phyloP scores from a whole-genome alignment of 768 basidiomycete species.

The Boletus rubropictus region DNA sequence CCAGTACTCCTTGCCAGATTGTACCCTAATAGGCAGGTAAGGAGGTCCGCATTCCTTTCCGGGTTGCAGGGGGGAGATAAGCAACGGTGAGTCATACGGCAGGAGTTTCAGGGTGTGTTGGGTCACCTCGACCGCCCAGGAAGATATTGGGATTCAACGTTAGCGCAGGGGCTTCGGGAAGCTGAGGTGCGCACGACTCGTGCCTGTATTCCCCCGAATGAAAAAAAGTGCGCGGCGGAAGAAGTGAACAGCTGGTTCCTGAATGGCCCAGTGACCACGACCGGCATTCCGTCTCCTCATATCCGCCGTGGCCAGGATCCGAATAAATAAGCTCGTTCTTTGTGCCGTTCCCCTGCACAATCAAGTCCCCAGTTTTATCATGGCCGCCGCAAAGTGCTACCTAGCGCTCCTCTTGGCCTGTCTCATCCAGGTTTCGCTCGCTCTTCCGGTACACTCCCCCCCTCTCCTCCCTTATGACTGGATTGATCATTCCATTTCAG shows the following conservation, averaged over 20 bases:
- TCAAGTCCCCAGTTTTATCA: conserved; percentile 7
- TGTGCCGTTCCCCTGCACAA: conserved; percentile 1
- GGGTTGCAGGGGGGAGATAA: conserved; percentile 2
- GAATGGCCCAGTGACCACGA: conserved; percentile 17
- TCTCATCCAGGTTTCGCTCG: conserved; percentile 20
- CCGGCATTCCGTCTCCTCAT: conserved; percentile 22
- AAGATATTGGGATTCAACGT: conserved; percentile 8
- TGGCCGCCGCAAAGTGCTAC: conserved; percentile 18
- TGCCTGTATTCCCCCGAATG: conserved; percentile 20
- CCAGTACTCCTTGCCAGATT: neutral
- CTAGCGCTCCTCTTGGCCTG: conserved; percentile 19
- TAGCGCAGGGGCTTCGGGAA: conserved; percentile 11
- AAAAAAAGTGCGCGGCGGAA: conserved; percentile 21
- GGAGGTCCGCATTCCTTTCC: conserved; percentile 1
- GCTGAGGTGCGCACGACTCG: conserved; percentile 1
- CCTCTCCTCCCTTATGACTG: neutral
- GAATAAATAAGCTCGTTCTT: conserved; percentile 21
- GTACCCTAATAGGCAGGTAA: neutral
- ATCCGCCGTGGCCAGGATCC: conserved; percentile 7
- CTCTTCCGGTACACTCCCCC: conserved; percentile 18
- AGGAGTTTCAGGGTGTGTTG: conserved; percentile 2
- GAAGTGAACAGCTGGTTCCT: conserved; percentile 21
- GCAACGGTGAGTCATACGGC: neutral
- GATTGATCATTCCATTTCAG: conserved; percentile 8
- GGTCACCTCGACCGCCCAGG: neutral